phyloP scores from a whole-genome alignment of 2,329 filamentous ascomycete genomes.

The Ceratocystis cacaofunesta region DNA sequence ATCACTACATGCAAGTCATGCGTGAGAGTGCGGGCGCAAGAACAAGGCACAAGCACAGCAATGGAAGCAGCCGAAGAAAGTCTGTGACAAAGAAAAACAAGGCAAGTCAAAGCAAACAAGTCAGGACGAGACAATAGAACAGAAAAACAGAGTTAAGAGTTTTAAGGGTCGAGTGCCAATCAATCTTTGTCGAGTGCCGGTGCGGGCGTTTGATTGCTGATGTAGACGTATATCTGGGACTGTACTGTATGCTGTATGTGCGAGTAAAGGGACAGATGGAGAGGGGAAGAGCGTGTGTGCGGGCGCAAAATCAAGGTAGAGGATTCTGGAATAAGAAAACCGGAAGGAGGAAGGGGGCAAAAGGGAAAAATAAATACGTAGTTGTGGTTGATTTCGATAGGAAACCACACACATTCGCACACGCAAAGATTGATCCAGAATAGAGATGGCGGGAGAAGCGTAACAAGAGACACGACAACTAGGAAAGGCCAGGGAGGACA shows the following conservation, averaged over 20 bases:
- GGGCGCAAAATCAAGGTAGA: slow-evolving; percentile 23
- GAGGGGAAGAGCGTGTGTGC: slow-evolving; percentile 24
- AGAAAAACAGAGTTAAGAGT: neutral
- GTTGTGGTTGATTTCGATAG: slow-evolving; percentile 12
- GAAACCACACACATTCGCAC: slow-evolving; percentile 6
- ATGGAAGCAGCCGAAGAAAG: neutral
- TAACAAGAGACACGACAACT: neutral
- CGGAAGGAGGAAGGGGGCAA: neutral
- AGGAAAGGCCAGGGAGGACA: neutral
- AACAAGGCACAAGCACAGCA: neutral
- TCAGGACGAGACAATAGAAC: too few species aligned
- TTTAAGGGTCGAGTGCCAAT: neutral
- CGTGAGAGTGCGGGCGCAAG: slow-evolving; percentile 8
- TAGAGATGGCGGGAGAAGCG: neutral
- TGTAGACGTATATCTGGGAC: neutral
- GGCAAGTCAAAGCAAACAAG: too few species aligned
- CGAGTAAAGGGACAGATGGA: neutral
- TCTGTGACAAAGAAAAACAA: too few species aligned
- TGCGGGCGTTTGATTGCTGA: neutral
- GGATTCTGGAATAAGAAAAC: slow-evolving; percentile 20
- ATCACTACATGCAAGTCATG: neutral
- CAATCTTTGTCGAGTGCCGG: neutral
- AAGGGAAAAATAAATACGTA: slow-evolving; percentile 2
- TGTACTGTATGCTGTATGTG: neutral
- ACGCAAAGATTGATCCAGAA: too few species aligned